These are phyloP conservation scores for Barbatosphaeria neglecta DNA, from an alignment of 495 filamentous ascomycete species.

Conservation along the genomic window DNA sequence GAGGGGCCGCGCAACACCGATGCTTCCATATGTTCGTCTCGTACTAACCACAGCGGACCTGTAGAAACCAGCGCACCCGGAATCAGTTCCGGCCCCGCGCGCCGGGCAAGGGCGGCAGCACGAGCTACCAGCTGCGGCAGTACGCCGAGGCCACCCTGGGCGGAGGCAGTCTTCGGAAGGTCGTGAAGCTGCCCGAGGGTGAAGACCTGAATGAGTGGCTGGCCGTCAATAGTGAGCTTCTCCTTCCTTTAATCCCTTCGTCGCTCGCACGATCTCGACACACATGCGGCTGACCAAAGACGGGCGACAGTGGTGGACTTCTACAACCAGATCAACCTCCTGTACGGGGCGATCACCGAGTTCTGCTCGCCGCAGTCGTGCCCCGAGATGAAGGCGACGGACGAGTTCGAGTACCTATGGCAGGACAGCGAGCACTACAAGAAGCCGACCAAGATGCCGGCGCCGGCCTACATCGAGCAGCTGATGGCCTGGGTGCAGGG, in stretches of 20 bases:
- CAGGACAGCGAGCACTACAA: slow-evolving; percentile 90
- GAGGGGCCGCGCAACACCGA: not conserved
- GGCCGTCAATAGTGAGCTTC: slow-evolving; percentile 72
- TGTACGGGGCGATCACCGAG: slow-evolving; percentile 97
- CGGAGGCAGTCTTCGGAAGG: slow-evolving; percentile 88
- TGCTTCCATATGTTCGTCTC: slow-evolving; percentile 13
- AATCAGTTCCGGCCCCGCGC: slow-evolving; percentile 87
- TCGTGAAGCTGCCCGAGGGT: slow-evolving; percentile 91
- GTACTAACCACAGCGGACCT: slow-evolving; percentile 13
- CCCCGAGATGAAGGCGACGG: slow-evolving; percentile 98
- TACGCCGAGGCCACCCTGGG: slow-evolving; percentile 96
- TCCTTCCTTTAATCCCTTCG: no score
- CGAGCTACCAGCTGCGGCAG: slow-evolving; percentile 89
- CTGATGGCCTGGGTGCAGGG: slow-evolving; percentile 92
- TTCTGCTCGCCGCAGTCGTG: slow-evolving; percentile 96
- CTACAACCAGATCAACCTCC: slow-evolving; percentile 98
- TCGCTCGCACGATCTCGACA: no score
- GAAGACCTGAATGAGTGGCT: slow-evolving; percentile 97
- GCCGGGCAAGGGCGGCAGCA: slow-evolving; percentile 72
- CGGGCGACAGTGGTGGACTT: slow-evolving; percentile 77
- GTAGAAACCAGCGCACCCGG: slow-evolving; percentile 77
- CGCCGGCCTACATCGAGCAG: slow-evolving; percentile 94
- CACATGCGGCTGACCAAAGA: not conserved
- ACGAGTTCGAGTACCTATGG: slow-evolving; percentile 99
- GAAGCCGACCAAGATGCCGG: slow-evolving; percentile 94